These are phyloP conservation scores for Penicillium paradoxum DNA, from an alignment of 495 filamentous ascomycete species.

Conservation along the genomic window DNA sequence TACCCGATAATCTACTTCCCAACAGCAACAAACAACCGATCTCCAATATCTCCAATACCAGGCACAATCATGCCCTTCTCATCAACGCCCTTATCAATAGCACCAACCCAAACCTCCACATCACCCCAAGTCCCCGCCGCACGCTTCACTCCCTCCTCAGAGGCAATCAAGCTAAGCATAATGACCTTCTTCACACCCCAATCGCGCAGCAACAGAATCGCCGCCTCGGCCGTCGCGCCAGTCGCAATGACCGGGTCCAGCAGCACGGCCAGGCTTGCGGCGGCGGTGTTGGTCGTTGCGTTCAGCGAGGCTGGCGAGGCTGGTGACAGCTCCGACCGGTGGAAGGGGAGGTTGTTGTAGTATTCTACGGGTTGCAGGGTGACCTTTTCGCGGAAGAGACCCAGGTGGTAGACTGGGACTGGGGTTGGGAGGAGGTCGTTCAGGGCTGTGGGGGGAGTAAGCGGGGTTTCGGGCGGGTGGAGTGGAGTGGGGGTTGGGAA, in stretches of 20 bases:
- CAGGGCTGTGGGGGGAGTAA: slow-evolving; percentile 50
- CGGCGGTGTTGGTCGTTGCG: slow-evolving; percentile 33
- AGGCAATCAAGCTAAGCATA: slow-evolving; percentile 71
- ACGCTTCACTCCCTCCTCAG: slow-evolving; percentile 56
- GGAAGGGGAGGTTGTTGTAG: slow-evolving; percentile 93
- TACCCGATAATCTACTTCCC: slow-evolving; percentile 82
- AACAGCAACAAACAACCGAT: slow-evolving; percentile 86
- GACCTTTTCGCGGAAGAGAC: slow-evolving; percentile 82
- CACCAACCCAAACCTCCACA: slow-evolving; percentile 79
- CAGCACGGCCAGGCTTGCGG: slow-evolving; percentile 66
- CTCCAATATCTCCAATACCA: slow-evolving; percentile 86
- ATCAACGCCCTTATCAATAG: slow-evolving; percentile 66
- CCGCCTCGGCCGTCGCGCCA: slow-evolving; percentile 81
- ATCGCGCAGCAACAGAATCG: slow-evolving; percentile 81
- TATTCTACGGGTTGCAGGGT: slow-evolving; percentile 91
- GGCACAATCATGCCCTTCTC: slow-evolving; percentile 85
- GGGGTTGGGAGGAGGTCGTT: slow-evolving; percentile 75
- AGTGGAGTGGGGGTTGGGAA: neutral
- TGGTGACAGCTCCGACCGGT: slow-evolving; percentile 36
- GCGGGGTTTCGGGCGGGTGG: neutral
- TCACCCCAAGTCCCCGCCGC: slow-evolving; percentile 71
- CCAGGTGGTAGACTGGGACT: slow-evolving; percentile 86
- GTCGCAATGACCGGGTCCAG: slow-evolving; percentile 93
- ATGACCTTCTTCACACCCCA: slow-evolving; percentile 85
- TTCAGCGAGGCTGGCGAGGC: slow-evolving; percentile 30